phyloP scores from a whole-genome alignment of 2,329 filamentous ascomycete genomes.

The Cercospora sojina region DNA sequence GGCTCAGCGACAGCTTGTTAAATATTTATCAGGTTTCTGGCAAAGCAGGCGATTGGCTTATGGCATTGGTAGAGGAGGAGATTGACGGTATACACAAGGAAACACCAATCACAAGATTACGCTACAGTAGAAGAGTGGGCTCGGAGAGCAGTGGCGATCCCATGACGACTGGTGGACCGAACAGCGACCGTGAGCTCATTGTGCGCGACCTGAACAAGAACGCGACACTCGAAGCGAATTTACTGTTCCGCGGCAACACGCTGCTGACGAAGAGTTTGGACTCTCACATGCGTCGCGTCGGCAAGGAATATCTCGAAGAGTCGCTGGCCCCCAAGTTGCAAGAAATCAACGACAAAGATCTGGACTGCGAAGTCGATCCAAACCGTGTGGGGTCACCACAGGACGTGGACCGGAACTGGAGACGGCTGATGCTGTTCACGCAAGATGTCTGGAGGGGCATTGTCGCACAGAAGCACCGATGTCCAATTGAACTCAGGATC shows the following conservation, averaged over 20 bases:
- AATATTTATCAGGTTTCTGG: slow-evolving; percentile 96
- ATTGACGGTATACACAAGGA: slow-evolving; percentile 91
- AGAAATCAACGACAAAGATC: slow-evolving; percentile 87
- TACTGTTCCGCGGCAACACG: slow-evolving; percentile 93
- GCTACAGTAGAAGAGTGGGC: slow-evolving; percentile 65
- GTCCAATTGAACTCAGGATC: slow-evolving; percentile 77
- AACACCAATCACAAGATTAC: slow-evolving; percentile 63
- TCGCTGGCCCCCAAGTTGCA: slow-evolving; percentile 79
- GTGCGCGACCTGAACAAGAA: slow-evolving; percentile 77
- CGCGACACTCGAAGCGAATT: slow-evolving; percentile 81
- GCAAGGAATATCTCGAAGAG: slow-evolving; percentile 88
- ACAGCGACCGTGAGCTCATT: slow-evolving; percentile 66
- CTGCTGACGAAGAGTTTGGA: slow-evolving; percentile 90
- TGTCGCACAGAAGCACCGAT: slow-evolving; percentile 66
- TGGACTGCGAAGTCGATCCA: slow-evolving; percentile 93
- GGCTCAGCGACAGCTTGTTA: slow-evolving; percentile 79
- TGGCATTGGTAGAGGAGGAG: slow-evolving; percentile 90
- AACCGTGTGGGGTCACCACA: slow-evolving; percentile 66
- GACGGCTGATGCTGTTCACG: slow-evolving; percentile 70
- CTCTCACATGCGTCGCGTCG: slow-evolving; percentile 90
- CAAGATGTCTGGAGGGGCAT: slow-evolving; percentile 85
- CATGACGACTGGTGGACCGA: slow-evolving; percentile 35
- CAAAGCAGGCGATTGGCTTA: slow-evolving; percentile 82
- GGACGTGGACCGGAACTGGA: slow-evolving; percentile 82
- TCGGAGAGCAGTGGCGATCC: slow-evolving; percentile 67